Evolutionary conservation across 139 green algal species (phyloP).

Genomic region (Tetratostichococcus sp.): DNA sequence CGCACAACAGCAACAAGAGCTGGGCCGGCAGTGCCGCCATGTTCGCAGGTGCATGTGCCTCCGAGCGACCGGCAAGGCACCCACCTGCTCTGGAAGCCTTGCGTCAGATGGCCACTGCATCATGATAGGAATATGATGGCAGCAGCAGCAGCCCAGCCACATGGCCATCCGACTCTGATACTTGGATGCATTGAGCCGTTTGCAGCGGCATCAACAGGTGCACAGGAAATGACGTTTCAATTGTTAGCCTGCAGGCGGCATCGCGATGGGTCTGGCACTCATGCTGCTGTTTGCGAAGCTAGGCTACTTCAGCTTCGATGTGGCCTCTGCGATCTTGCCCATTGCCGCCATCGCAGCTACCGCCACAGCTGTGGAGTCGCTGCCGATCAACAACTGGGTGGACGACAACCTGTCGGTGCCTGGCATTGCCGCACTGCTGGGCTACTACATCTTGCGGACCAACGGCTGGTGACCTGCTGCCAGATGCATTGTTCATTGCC

Average conservation of each 20-base stretch:
- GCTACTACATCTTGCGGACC: neutral
- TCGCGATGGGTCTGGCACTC: slow-evolving; percentile 45
- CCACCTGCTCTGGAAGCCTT: too few species aligned
- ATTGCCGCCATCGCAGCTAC: slow-evolving; percentile 42
- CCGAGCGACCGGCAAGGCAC: too few species aligned
- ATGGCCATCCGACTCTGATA: too few species aligned
- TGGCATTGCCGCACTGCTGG: slow-evolving; percentile 36
- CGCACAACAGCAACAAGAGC: slow-evolving; percentile 84
- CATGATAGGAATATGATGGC: too few species aligned
- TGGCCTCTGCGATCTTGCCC: slow-evolving; percentile 21
- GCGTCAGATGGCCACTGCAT: too few species aligned
- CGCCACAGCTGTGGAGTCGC: slow-evolving; percentile 74
- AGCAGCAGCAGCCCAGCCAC: too few species aligned
- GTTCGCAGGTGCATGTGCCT: slow-evolving; percentile 50
- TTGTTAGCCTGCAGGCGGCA: slow-evolving; percentile 49
- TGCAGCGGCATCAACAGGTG: too few species aligned
- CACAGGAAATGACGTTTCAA: too few species aligned
- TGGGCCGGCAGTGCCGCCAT: slow-evolving; percentile 86
- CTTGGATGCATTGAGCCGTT: too few species aligned
- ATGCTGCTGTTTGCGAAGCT: slow-evolving; percentile 46
- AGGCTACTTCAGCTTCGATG: slow-evolving; percentile 48
- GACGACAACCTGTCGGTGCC: slow-evolving; percentile 95
- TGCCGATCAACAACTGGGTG: slow-evolving; percentile 74
- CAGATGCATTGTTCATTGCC: too few species aligned
- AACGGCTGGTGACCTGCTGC: neutral